Base-by-base conservation (phyloP, 1,284 basidiomycete species). In the Microbotryum violaceum region DNA sequence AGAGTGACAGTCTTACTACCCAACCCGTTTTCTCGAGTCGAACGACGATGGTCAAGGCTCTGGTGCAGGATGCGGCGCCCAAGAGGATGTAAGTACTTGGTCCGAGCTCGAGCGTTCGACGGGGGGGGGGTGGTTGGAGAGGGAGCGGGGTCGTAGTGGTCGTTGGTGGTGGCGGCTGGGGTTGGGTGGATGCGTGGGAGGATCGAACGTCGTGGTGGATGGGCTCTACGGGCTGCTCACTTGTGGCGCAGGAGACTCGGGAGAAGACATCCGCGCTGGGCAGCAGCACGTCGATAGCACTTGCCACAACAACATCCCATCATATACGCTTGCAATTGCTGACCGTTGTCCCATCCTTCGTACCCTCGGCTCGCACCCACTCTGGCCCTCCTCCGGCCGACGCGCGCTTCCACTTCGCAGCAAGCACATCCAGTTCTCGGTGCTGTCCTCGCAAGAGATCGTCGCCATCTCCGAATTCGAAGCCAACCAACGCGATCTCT, bases 381-480 rank as follows among this genome's bases (percentile, higher is more conserved):
- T 23, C 31, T 16, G 8, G 47, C 46, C 44, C 33, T 51, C 12
- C 37, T 18, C 37, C 37, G 10, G 14, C 18, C n/a, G 8, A 37
- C 48, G 50, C 48, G 50, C 48, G 20, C 55, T 66, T 59, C 58
- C 8, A 37, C 18, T 33, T 50, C 53, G 27, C 73, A 94, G 91
- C 70, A 94, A 94, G 79, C 85, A 89, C 74, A 83, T 97, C 51
- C 93, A 96, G 79, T 97, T 97, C 77, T 88, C 88, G 74, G 82
- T 93, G 51, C 80, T 97, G 69, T 89, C 87, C 74, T 85, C 89
- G 44, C 91, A 94, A 76, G 91, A 96, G 72, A 89, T 92, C 12
- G 93, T 96, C 68, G 88, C 87, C 73, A 82, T 96, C 63, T 88
- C 92, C 18, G 92, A 97, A 75, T 94, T 92, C 70, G 90, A 97